Conservation (phyloP, 805 yeast genomes). For the Candida endomychidarum region DNA sequence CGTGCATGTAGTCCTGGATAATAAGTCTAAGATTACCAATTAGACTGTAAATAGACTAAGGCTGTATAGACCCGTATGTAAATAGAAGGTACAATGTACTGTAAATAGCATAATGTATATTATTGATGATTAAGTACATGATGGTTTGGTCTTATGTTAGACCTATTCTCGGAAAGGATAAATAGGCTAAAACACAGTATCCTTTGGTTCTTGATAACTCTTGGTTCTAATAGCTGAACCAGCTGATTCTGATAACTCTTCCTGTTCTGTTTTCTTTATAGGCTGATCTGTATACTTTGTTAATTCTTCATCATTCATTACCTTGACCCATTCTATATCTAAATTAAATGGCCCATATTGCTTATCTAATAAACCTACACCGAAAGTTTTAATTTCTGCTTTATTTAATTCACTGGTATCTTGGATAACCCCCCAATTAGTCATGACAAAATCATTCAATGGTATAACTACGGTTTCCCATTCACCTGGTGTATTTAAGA, state of each 20-base stretch:
- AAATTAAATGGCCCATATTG: conserved; percentile 74
- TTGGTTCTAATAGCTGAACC: conserved; percentile 6
- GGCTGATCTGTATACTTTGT: conserved; percentile 7
- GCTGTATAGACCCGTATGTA: too few relatives aligned
- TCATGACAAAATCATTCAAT: conserved; percentile 74
- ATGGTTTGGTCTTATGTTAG: too few relatives aligned
- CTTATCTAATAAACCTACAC: conserved; percentile 75
- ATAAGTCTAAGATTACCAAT: too few relatives aligned
- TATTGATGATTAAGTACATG: neutral
- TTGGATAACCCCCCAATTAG: conserved; percentile 71
- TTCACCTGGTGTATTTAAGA: conserved; percentile 65
- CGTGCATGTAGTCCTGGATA: too few relatives aligned
- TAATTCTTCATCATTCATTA: conserved; percentile 52
- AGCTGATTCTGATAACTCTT: neutral
- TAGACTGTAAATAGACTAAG: conserved; percentile 1
- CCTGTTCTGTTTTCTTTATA: neutral
- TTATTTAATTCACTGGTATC: conserved; percentile 56
- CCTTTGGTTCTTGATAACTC: conserved; percentile 9
- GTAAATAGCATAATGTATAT: conserved; percentile 3
- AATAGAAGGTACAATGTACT: too few relatives aligned
- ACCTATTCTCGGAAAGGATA: too few relatives aligned
- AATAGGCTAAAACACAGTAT: conserved; percentile 7
- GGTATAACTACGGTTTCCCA: conserved; percentile 87
- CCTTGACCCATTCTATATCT: conserved; percentile 72
- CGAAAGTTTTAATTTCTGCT: conserved; percentile 66